Evolutionary conservation across 2,329 filamentous ascomycete genomes (phyloP).

Genomic region (Cladosporium sp.): DNA sequence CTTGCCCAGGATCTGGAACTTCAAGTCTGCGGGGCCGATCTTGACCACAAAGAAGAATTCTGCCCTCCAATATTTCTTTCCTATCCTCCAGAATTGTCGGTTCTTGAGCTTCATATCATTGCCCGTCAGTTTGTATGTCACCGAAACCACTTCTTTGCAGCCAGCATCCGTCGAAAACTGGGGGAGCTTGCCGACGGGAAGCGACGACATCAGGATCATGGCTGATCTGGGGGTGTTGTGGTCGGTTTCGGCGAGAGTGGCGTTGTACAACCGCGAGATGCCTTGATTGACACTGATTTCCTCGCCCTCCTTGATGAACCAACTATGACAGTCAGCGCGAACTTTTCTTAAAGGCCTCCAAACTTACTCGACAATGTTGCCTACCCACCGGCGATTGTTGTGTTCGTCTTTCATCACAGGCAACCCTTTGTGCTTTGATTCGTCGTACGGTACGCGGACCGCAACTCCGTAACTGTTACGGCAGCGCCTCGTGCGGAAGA

Average conservation of each 20-base stretch:
- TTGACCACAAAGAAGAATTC: conserved; percentile 19
- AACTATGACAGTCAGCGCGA: neutral
- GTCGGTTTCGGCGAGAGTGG: neutral
- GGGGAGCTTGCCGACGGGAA: conserved; percentile 10
- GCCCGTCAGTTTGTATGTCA: conserved; percentile 17
- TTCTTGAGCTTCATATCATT: conserved; percentile 24
- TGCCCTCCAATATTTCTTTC: conserved; percentile 20
- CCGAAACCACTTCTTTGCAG: conserved; percentile 19
- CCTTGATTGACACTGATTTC: neutral
- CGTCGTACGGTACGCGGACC: conserved; percentile 22
- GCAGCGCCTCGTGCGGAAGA: conserved; percentile 19
- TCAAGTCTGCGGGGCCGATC: conserved; percentile 18
- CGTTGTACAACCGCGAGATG: neutral
- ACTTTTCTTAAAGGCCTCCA: too few relatives aligned
- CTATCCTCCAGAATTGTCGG: conserved; percentile 17
- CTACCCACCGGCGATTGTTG: conserved; percentile 1
- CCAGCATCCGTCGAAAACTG: neutral
- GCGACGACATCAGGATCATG: neutral
- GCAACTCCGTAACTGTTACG: conserved; percentile 24
- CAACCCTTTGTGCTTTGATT: conserved; percentile 18
- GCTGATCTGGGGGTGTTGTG: neutral
- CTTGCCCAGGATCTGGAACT: conserved; percentile 19
- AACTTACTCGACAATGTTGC: conserved; percentile 3
- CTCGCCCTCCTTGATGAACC: neutral
- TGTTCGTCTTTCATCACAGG: neutral